Evolutionary conservation across 768 basidiomycete species (phyloP).

Genomic region (Boletus sensibilis): DNA sequence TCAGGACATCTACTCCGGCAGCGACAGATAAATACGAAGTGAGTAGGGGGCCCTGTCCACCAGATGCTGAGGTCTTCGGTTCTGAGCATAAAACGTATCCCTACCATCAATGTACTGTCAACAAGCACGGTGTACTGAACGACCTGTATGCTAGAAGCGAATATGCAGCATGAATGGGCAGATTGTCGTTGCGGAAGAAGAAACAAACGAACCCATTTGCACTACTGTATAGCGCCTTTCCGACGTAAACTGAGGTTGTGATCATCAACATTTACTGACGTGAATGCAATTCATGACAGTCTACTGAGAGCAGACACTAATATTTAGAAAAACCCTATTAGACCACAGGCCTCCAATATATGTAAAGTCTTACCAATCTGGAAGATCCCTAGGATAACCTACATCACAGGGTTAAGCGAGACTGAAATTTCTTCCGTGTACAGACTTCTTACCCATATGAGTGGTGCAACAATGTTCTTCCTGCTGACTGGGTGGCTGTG

Average conservation of each 20-base stretch:
- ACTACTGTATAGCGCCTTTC: background rate
- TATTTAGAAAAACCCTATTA: background rate
- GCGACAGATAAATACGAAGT: background rate
- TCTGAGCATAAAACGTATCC: background rate
- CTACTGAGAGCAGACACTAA: slow-evolving; percentile 5
- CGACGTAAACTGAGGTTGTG: background rate
- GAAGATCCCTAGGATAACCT: background rate
- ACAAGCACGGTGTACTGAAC: background rate
- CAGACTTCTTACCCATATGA: slow-evolving; percentile 3
- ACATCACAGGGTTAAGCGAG: background rate
- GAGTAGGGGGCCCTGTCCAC: background rate
- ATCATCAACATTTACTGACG: background rate
- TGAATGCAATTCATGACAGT: background rate
- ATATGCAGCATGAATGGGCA: background rate
- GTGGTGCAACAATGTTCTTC: background rate
- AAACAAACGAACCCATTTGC: background rate
- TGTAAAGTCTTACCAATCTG: slow-evolving; percentile 5
- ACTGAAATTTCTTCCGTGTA: too few species aligned
- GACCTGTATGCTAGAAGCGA: background rate
- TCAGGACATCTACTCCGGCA: slow-evolving; percentile 6
- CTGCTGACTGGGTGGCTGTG: background rate
- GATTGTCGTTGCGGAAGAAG: background rate
- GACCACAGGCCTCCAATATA: background rate
- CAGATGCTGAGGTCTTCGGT: background rate
- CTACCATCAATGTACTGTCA: background rate